These are phyloP conservation scores for Talaromyces amestolkiae DNA, from an alignment of 2,329 filamentous ascomycete species.

Conservation along the genomic window DNA sequence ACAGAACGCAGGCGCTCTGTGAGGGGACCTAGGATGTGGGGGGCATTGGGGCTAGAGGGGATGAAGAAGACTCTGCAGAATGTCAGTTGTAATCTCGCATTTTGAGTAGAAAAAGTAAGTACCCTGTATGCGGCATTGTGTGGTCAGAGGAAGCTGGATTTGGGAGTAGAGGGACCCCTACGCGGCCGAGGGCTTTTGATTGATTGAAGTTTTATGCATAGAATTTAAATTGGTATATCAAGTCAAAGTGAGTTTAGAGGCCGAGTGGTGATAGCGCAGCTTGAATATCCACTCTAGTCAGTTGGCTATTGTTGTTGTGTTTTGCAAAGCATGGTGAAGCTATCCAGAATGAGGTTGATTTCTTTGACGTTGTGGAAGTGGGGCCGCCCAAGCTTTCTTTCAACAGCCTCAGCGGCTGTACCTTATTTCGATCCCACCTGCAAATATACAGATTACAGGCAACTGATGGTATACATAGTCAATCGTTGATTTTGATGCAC, in stretches of 20 bases:
- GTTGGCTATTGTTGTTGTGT: neutral
- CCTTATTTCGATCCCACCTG: neutral
- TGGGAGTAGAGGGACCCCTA: neutral
- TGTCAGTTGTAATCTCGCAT: neutral
- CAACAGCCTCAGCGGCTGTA: neutral
- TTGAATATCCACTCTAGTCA: no score
- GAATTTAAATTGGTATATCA: neutral
- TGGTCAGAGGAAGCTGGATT: neutral
- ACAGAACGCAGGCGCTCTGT: constrained; percentile 40
- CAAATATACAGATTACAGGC: neutral
- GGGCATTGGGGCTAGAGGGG: constrained; percentile 40
- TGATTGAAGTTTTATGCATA: neutral
- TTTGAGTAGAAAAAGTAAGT: neutral
- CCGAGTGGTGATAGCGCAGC: neutral
- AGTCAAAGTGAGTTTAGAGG: neutral
- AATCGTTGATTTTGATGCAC: no score
- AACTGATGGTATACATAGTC: no score
- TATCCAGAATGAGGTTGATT: neutral
- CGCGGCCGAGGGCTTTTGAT: neutral
- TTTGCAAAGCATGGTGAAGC: neutral
- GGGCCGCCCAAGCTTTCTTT: neutral
- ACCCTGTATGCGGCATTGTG: constrained; percentile 10
- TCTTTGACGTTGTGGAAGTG: neutral
- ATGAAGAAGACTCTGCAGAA: constrained; percentile 42
- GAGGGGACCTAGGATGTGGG: constrained; percentile 35